phyloP scores from a whole-genome alignment of 352 stramenopile genomes.

The Phytophthora cryptogea region DNA sequence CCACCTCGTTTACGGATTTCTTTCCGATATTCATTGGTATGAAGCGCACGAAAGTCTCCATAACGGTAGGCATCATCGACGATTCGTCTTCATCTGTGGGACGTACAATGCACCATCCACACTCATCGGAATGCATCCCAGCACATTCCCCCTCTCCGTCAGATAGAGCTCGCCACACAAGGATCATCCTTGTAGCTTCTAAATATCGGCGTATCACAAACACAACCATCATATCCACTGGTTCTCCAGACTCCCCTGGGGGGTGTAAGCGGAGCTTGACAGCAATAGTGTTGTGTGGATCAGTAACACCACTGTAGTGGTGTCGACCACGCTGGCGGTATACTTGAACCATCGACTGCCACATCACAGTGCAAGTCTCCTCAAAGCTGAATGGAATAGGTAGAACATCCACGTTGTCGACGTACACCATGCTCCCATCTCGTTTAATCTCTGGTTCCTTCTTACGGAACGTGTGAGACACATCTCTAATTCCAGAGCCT shows the following conservation, averaged over 20 bases:
- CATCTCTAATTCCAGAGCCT: constrained; percentile 19
- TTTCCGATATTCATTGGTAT: constrained; percentile 13
- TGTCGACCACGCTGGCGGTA: constrained; percentile 18
- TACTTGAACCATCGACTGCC: constrained; percentile 23
- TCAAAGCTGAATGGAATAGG: constrained; percentile 18
- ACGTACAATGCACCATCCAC: constrained; percentile 37
- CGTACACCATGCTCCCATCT: constrained; percentile 21
- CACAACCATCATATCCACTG: constrained; percentile 14
- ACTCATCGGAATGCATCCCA: constrained; percentile 50
- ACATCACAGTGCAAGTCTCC: constrained; percentile 25
- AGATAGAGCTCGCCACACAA: constrained; percentile 49
- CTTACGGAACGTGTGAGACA: constrained; percentile 9
- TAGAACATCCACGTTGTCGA: constrained; percentile 32
- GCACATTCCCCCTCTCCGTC: constrained; percentile 32
- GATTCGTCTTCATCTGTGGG: not conserved
- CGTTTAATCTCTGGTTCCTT: constrained; percentile 11
- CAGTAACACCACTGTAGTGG: constrained; percentile 17
- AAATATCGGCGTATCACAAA: constrained; percentile 35
- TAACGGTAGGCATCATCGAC: constrained; percentile 12
- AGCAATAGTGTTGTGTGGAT: constrained; percentile 40
- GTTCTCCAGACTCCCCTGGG: constrained; percentile 8
- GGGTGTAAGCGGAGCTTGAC: constrained; percentile 37
- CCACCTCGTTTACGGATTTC: not conserved
- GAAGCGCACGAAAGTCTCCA: constrained; percentile 34
- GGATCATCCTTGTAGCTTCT: constrained; percentile 41